Base-by-base conservation (phyloP, 768 basidiomycete genomes). In the Tricholoma furcatifolium region DNA sequence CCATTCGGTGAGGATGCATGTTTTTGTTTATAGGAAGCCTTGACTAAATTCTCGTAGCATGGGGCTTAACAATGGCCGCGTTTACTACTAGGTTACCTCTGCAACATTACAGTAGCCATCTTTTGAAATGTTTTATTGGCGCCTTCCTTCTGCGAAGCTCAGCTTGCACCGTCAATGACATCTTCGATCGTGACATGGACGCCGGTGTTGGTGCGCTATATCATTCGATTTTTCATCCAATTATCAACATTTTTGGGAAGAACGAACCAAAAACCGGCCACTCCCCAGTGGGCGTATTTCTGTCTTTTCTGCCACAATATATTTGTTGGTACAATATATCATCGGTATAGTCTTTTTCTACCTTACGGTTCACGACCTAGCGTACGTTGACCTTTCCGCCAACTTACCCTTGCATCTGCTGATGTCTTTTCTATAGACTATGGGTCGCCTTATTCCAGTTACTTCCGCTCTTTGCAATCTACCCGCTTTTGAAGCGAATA, bases 91-190 rank as follows among this genome's bases (percentile, higher is more conserved):
- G 60, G 7, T 65, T 77, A 2, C 65, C 73, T 5, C 51, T 70
- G 11, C 40, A 59, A 10, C 52, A 34, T 18, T 78, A 79, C 50
- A 54, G 56, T 21, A 24, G 57, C 8, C 51, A 66, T 43, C 58
- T 79, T 9, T 35, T 67, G 8, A 67, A 70, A 40, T 74, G 65
- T 50, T 56, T 75, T 2, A 46, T 76, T 30, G 70, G 68, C 3
- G 75, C 78, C 1, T 73, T 79, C 50, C 58, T 74, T 30, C 54
- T 80, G 30, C 74, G 75, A 32, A 67, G 75, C 48, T 78, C 80
- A 2, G 81, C 79, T 1, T 81, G 80, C 56, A 79, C 80, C 2
- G 66, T 81, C 30, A 82, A 83, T 53, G 81, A 83, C 53, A 81
- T 83, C 15, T 74, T 79, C 47, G 81, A 83, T 60, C 70, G 75